Evolutionary conservation across 768 basidiomycete genomes (phyloP), one percentile per base, ranked within the genome.

Genomic region (Pisolithus tinctorius): DNA sequence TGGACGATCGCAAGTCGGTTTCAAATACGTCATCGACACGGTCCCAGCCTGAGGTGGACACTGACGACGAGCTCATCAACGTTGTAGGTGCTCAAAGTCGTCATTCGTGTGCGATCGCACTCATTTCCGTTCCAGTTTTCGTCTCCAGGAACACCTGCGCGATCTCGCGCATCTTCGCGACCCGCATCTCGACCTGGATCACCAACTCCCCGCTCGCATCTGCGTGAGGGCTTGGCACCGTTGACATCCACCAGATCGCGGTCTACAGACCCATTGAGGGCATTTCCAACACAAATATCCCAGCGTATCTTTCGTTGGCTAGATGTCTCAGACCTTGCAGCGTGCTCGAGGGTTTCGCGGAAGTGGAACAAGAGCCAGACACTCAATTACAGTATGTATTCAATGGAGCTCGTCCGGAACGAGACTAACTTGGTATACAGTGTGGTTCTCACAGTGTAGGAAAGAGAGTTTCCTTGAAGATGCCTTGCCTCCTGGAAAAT

Each of bases 391-490:
- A 84, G 93, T 89, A 54, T 50, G 75, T 63, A 55, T 1, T 17
- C 8, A 20, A 4, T 27, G 14, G 2, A 3, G 9, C 3, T 37
- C 34, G 4, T 7, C 31, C 8, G 34, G 47, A 10, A 37, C 36
- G 1, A 10, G 6, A n/a, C 26, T 4, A 27, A 13, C 27, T 31
- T 58, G 57, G 7, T 13, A 20, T 34, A 45, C 26, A 96, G 93
- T 95, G 9, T 96, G 93, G 93, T 96, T 94, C 72, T 86, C 89
- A 57, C 85, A 88, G 57, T 93, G 91, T 65, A 75, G 93, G 49
- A 88, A 85, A 57, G 88, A 93, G 55, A 83, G 86, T 58, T 90
- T 96, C 57, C 84, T 90, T 41, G 87, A 91, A 55, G 82, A 84
- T 29, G 83, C 79, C 52, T 65, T 89, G 45, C 85, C 87, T 4